phyloP scores from a whole-genome alignment of 2,329 filamentous ascomycete genomes.

The Lithohypha guttulata region DNA sequence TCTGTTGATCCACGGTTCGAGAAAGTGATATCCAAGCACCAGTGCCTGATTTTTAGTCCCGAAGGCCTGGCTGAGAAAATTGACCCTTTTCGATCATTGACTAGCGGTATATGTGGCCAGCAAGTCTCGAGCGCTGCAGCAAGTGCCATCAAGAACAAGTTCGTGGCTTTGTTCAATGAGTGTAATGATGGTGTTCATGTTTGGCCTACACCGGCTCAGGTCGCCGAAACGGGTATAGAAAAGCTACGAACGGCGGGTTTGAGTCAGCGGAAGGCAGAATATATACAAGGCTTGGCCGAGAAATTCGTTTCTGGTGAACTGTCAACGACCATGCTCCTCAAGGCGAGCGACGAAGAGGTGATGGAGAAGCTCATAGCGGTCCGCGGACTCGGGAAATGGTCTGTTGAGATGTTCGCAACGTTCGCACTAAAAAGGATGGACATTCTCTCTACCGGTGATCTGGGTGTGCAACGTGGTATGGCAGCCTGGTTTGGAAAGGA shows the following conservation, averaged over 20 bases:
- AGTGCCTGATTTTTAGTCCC: conserved; percentile 68
- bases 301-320: conserved; percentile 70
- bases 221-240: conserved; percentile 53
- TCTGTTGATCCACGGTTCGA: conserved; percentile 61
- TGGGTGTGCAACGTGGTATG: conserved; percentile 91
- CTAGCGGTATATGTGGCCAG: conserved; percentile 85
- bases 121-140: conserved; percentile 92
- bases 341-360: conserved; percentile 75
- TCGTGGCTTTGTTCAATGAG: conserved; percentile 59
- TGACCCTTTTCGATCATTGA: conserved; percentile 76
- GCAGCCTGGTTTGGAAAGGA: conserved; percentile 76
- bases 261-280: conserved; percentile 91
- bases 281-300: conserved; percentile 72
- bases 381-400: conserved; percentile 78
- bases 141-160: conserved; percentile 76
- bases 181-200: conserved; percentile 21
- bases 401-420: conserved; percentile 94
- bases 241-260: conserved; percentile 73
- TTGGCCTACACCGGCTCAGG: conserved; percentile 69
- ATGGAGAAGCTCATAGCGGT: conserved; percentile 74
- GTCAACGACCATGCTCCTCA: conserved; percentile 61
- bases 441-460: conserved; percentile 81
- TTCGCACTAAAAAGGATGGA: conserved; percentile 92
- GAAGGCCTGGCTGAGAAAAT: conserved; percentile 73
- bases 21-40: conserved; percentile 60